Evolutionary conservation across 1,284 basidiomycete genomes (phyloP), one percentile per base, ranked within the genome.

Genomic region (Puccinia horiana): DNA sequence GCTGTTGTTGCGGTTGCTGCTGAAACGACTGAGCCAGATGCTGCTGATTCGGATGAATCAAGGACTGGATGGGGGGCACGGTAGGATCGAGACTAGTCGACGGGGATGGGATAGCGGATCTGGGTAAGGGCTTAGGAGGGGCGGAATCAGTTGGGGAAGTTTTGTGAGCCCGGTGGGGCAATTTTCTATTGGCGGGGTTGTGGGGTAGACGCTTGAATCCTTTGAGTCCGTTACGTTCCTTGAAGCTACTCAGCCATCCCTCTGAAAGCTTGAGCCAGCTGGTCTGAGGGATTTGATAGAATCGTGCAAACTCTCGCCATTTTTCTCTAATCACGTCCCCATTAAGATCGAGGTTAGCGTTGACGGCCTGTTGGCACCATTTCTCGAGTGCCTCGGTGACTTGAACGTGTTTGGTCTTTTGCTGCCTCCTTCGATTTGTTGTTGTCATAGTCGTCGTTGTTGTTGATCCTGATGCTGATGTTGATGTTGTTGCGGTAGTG

Each of bases 361-460:
- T 18, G 26, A 76, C 58, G 5, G 75, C 58, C 18, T 76, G 32
- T 12, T 76, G 75, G 26, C 58, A 65, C 75, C 75, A 76, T 63
- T 76, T 65, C 42, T 76, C 75, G 18, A 76, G 42, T 42, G 74
- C 74, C 42, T 76, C 74, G 35, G 74, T 76, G 14, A 76, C 74
- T 42, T 76, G 74, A 3, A 76, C 74, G 54, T 76, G 74, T 44
- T 76, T 76, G 0, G 74, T 76, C n/a, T 76, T 76, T 61, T 76
- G 74, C n/a, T 76, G 74, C 37, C 74, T 76, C 40, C 54, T 76
- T 1, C 74, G 74, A 63, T 76, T 76, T 0, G 32, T 23, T 5
- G 49, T 58, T 1, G 74, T 56, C 29, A 20, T 32, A 6, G 44
- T 47, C n/a, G 47, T 74, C 8, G 47, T n/a, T 29, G 47, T 74